Evolutionary conservation across 805 yeast genomes (phyloP), one percentile per base, ranked within the genome.

Genomic region (Teunomyces aglyptinius): DNA sequence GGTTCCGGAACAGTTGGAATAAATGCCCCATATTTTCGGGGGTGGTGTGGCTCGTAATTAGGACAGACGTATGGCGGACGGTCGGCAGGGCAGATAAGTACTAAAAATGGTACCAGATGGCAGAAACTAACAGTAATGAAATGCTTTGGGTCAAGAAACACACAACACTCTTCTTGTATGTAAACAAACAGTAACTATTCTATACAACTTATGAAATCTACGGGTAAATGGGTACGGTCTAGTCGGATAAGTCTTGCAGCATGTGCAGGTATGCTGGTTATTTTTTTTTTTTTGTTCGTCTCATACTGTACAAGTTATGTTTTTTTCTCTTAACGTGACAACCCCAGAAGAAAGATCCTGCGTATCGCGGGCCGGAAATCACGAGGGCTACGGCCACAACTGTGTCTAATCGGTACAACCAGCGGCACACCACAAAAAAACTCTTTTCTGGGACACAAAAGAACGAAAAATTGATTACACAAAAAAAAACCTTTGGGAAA

Each of bases 401-500:
- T 31, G 33, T 8, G 15, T 13, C 10, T 31, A 8, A 13, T 13
- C 33, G 33, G 31, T 26, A 34, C 24, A 34, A 6, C 7, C 4
- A 6, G 6, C 31, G 31, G 13, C 31, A 31, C 7, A 20, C 16
- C 16, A 18, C 38, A 34, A 19, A 34, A 13, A 7, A 13, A n/a
- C 12, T 15, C 13, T 11, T 16, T 12, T 15, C 8, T 18, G 19
- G 20, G 20, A 13, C 11, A 20, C 10, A 20, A 36, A 36, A 36
- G 6, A n/a, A 26, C 13, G 16, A 39, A 39, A 39, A 39, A 27
- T 26, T 15, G n/a, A 7, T 32, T 24, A 27, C 31, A 41, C 36
- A 15, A 29, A 29, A 27, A n/a, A 46, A 43, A 48, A 47, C 33
- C 50, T 38, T 49, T 40, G 38, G 53, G 53, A 47, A 50, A 50